phyloP scores from a whole-genome alignment of 768 basidiomycete species.

The Mycena chlorophos region DNA sequence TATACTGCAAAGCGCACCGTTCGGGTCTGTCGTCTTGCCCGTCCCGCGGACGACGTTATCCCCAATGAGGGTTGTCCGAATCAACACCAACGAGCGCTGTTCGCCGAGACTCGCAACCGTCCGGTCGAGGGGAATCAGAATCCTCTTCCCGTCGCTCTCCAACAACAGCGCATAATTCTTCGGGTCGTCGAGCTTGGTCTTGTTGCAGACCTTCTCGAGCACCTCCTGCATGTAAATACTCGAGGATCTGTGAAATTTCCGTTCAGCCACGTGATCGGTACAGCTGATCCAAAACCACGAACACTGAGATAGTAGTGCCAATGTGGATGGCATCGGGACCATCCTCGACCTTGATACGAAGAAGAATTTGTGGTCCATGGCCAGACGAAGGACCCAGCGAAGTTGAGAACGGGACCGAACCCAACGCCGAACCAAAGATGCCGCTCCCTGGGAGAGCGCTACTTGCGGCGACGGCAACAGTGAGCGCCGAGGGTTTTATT shows the following conservation, averaged over 20 bases:
- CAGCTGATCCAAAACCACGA: background rate
- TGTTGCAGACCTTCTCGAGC: conserved; percentile 78
- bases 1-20: conserved; percentile 71
- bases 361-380: conserved; percentile 79
- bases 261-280: too few species aligned
- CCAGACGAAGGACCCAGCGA: conserved; percentile 69
- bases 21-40: conserved; percentile 84
- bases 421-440: conserved; percentile 43
- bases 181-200: conserved; percentile 63
- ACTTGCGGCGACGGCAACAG: conserved; percentile 36
- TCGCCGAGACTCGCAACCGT: conserved; percentile 96
- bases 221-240: conserved; percentile 98
- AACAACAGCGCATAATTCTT: conserved; percentile 84
- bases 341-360: conserved; percentile 80
- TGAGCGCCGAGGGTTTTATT: conserved; percentile 45
- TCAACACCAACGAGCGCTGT: conserved; percentile 77
- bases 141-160: conserved; percentile 52
- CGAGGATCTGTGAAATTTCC: conserved; percentile 55
- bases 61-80: conserved; percentile 75
- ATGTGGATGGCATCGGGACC: conserved; percentile 82
- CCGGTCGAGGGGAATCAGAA: conserved; percentile 87
- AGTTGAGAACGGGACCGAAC: conserved; percentile 56
- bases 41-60: conserved; percentile 66
- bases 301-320: conserved; percentile 87
- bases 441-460: conserved; percentile 43